Evolutionary conservation across 345 rosid genomes (phyloP).

Genomic region (Trapa bicornis): DNA sequence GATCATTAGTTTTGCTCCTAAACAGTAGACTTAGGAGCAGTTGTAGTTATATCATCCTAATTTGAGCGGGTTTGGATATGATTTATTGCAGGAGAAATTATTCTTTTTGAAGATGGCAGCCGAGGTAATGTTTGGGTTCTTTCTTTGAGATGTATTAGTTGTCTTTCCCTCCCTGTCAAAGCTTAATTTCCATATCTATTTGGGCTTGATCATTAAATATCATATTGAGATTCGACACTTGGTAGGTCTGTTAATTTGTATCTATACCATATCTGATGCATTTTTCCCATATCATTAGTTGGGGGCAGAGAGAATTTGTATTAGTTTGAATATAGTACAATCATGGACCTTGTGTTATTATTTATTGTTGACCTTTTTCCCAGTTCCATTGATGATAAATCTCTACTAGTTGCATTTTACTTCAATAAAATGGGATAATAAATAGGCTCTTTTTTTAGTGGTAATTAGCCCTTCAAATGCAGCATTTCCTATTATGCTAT

Average conservation of each 20-base stretch:
- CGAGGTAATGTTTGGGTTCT: not conserved
- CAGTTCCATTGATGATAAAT: not conserved
- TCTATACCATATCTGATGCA: not conserved
- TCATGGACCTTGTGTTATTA: not conserved
- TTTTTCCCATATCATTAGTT: not conserved
- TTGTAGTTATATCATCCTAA: not conserved
- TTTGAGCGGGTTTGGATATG: not conserved
- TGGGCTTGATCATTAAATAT: not conserved
- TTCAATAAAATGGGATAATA: too few species aligned
- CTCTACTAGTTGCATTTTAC: not conserved
- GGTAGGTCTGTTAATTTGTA: not conserved
- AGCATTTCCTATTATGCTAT: too few species aligned
- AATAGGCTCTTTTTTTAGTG: too few species aligned
- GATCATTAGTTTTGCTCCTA: too few species aligned
- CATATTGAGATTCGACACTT: not conserved
- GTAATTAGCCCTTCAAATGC: too few species aligned
- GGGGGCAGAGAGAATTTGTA: not conserved
- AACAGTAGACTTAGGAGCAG: not conserved
- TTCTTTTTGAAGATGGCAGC: not conserved
- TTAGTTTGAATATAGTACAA: not conserved
- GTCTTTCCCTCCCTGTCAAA: too few species aligned
- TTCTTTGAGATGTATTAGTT: not conserved
- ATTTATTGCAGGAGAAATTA: not conserved
- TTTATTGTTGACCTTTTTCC: not conserved
- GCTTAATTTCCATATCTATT: not conserved